These are phyloP conservation scores for Agaricus sinodeliciosus DNA, from an alignment of 768 basidiomycete genomes.

Conservation along the genomic window DNA sequence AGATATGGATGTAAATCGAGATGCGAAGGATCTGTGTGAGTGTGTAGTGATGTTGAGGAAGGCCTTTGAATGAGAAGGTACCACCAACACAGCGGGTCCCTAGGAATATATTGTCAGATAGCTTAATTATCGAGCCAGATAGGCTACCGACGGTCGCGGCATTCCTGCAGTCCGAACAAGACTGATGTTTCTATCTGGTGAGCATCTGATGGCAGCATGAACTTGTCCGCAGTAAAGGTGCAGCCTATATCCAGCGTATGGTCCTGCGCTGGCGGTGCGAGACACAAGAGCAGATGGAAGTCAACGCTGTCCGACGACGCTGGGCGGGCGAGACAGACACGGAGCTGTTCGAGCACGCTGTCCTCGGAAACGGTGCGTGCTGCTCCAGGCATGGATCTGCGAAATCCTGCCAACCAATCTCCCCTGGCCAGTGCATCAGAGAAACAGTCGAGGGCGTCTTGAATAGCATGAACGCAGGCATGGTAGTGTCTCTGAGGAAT, in stretches of 20 bases:
- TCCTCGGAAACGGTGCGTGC: conserved; percentile 16
- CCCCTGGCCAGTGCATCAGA: conserved; percentile 30
- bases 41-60: conserved; percentile 30
- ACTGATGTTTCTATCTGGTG: conserved; percentile 25
- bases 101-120: not conserved
- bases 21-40: conserved; percentile 46
- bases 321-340: not conserved
- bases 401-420: conserved; percentile 43
- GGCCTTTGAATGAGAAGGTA: conserved; percentile 48
- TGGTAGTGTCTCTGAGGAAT: conserved; percentile 19
- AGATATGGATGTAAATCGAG: conserved; percentile 46
- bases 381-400: conserved; percentile 15
- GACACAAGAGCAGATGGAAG: conserved; percentile 48
- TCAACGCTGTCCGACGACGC: conserved; percentile 12
- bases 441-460: conserved; percentile 42
- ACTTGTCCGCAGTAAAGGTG: conserved; percentile 31
- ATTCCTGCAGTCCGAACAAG: conserved; percentile 45
- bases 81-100: conserved; percentile 45
- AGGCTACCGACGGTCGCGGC: conserved; percentile 19
- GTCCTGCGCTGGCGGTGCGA: conserved; percentile 32
- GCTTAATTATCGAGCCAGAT: not conserved
- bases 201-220: conserved; percentile 32
- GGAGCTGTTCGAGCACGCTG: conserved; percentile 18
- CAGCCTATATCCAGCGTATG: conserved; percentile 36
- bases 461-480: conserved; percentile 38